phyloP scores from a whole-genome alignment of 2,329 filamentous ascomycete species.

The Conoideocrella luteorostrata region DNA sequence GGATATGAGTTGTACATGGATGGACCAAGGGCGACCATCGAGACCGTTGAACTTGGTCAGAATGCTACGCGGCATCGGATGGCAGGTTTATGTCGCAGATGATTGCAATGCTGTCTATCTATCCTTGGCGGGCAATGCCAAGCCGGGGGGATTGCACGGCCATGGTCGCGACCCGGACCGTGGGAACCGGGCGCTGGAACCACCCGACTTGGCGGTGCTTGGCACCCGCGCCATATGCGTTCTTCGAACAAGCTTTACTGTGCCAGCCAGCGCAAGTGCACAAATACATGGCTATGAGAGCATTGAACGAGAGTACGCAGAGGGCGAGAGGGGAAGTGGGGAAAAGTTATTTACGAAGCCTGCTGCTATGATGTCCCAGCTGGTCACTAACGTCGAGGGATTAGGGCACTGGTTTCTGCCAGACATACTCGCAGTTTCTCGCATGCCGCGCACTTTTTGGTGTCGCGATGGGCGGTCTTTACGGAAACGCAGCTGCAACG shows the following conservation, averaged over 20 bases:
- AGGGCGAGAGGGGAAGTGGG: too few species aligned
- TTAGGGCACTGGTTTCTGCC: constrained; percentile 59
- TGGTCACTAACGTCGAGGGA: background rate
- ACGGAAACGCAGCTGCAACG: constrained; percentile 74
- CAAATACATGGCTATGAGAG: too few species aligned
- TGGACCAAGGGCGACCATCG: too few species aligned
- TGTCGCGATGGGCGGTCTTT: constrained; percentile 73
- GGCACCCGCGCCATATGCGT: background rate
- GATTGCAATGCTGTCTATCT: background rate
- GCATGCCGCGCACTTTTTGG: constrained; percentile 71
- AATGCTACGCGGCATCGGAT: background rate
- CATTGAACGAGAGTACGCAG: too few species aligned
- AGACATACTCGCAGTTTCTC: constrained; percentile 65
- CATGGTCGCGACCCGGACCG: too few species aligned
- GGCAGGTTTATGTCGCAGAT: background rate
- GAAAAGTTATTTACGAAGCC: too few species aligned
- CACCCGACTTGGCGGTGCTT: constrained; percentile 9
- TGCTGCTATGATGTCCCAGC: too few species aligned
- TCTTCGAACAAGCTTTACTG: too few species aligned
- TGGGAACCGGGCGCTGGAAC: background rate
- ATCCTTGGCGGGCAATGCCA: background rate
- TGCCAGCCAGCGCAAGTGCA: too few species aligned
- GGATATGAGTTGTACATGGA: too few species aligned
- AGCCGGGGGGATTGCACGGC: too few species aligned
- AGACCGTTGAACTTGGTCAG: too few species aligned